These are phyloP conservation scores for Melanopsichium pennsylvanicum DNA, from an alignment of 1,284 basidiomycete species.

Conservation along the genomic window DNA sequence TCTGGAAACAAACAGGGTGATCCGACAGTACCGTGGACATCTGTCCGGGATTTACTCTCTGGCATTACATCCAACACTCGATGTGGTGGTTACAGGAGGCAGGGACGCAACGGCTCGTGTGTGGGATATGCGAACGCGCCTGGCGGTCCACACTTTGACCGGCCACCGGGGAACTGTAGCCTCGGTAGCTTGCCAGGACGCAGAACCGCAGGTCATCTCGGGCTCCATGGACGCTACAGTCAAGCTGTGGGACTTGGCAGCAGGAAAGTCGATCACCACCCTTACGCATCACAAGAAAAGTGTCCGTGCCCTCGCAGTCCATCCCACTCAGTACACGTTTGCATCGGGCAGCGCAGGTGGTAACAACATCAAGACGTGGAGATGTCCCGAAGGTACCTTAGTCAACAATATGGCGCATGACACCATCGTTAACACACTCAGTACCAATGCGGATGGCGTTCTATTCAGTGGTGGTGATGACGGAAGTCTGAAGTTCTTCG, in stretches of 20 bases:
- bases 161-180: slow-evolving; percentile 95
- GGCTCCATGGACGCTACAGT: slow-evolving; percentile 98
- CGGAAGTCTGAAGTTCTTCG: slow-evolving; percentile 66
- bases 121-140: slow-evolving; percentile 99
- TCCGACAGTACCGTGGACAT: slow-evolving; percentile 97
- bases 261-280: slow-evolving; percentile 92
- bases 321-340: slow-evolving; percentile 88
- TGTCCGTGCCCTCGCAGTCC: slow-evolving; percentile 88
- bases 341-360: slow-evolving; percentile 92
- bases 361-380: slow-evolving; percentile 99
- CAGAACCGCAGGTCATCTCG: slow-evolving; percentile 96
- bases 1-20: slow-evolving; percentile 97
- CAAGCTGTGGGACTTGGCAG: slow-evolving; percentile 96
- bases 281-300: slow-evolving; percentile 98
- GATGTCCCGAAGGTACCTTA: slow-evolving; percentile 92
- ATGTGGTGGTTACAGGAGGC: slow-evolving; percentile 91
- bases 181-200: slow-evolving; percentile 91
- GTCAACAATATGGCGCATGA: slow-evolving; percentile 96
- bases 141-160: slow-evolving; percentile 88
- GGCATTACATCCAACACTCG: slow-evolving; percentile 90
- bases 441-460: slow-evolving; percentile 92
- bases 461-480: slow-evolving; percentile 81
- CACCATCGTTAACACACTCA: slow-evolving; percentile 94
- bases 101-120: slow-evolving; percentile 94
- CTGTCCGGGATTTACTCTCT: slow-evolving; percentile 86